Evolutionary conservation across 805 yeast species (phyloP).

Genomic region (Yamadazyma ubonensis): DNA sequence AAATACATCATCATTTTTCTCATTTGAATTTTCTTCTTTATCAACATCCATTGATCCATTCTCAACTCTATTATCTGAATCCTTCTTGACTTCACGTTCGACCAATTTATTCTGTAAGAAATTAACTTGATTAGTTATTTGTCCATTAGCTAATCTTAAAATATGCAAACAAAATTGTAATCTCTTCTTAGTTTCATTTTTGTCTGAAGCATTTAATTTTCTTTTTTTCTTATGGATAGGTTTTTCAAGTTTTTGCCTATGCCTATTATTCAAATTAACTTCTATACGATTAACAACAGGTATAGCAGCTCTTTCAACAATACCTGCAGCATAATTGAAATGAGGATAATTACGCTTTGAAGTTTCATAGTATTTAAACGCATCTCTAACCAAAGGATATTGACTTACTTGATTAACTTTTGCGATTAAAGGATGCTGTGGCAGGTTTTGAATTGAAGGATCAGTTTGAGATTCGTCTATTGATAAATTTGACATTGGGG

Average conservation of each 20-base stretch:
- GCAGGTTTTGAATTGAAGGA: constrained; percentile 3
- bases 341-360: constrained; percentile 47
- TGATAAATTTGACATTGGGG: constrained; percentile 11
- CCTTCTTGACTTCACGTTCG: constrained; percentile 42
- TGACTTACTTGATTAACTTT: constrained; percentile 37
- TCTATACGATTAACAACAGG: constrained; percentile 53
- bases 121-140: constrained; percentile 64
- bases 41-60: constrained; percentile 8
- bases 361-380: constrained; percentile 47
- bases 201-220: constrained; percentile 14
- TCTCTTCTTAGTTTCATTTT: constrained; percentile 65
- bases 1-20: constrained; percentile 2
- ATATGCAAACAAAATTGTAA: constrained; percentile 77
- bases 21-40: not conserved
- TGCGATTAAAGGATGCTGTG: constrained; percentile 38
- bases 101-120: constrained; percentile 53
- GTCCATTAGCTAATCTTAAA: constrained; percentile 76
- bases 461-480: constrained; percentile 6
- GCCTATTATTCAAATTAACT: constrained; percentile 42
- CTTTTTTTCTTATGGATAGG: constrained; percentile 13
- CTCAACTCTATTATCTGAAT: constrained; percentile 16
- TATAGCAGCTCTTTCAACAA: constrained; percentile 54
- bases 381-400: constrained; percentile 47
- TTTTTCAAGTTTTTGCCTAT: constrained; percentile 22
- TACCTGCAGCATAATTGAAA: constrained; percentile 60